Base-by-base conservation (phyloP, 177 flowering plant genomes). In the Vitis hybrid region DNA sequence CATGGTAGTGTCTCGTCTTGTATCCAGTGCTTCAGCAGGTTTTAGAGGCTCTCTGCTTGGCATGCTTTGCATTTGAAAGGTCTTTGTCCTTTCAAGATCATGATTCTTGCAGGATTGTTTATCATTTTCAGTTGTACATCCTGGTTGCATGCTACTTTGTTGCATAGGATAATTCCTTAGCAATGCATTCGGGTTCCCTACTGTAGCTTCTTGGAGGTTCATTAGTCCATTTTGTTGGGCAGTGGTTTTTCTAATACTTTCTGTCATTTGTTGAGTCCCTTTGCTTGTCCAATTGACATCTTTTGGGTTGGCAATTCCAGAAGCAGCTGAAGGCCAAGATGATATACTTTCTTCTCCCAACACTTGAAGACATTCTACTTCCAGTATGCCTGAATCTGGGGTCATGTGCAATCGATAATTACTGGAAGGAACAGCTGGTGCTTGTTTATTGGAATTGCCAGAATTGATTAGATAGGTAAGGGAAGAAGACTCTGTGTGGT, bases 291-390 rank as follows among this genome's bases (percentile, higher is more conserved):
- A 66, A 59, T 57, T 74, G 6, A 22, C 19, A 19, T 64, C 73
- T 59, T 47, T 62, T 62, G 12, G 64, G n/a, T 44, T 76, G 54
- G 28, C 47, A 31, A 59, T 61, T 59, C 54, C 69, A 20, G 85
- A 76, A 66, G 74, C 67, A 62, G 59, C 59, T 76, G 81, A 64
- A 67, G 78, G 69, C 78, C 73, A 71, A 24, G 77, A 73, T 47
- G 77, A 75, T 56, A 65, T 77, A 73, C 75, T 75, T 66, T 81
- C 86, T 70, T 68, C 77, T 68, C 76, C 74, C 18, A 66, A 59
- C 11, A 68, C 54, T 54, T 62, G 71, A 15, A 12, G 65, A 19
- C 38, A 63, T 19, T 73, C 66, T 56, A 19, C 56, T 54, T 78
- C 83, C 47, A 49, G 67, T 54, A 31, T 61, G 59, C 79, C 75